Percentiles rank a stretch among this genome's conserved stretches.
These are phyloP conservation scores for Letharia lupina DNA, from an alignment of 495 filamentous ascomycete genomes.

Conservation along the genomic window DNA sequence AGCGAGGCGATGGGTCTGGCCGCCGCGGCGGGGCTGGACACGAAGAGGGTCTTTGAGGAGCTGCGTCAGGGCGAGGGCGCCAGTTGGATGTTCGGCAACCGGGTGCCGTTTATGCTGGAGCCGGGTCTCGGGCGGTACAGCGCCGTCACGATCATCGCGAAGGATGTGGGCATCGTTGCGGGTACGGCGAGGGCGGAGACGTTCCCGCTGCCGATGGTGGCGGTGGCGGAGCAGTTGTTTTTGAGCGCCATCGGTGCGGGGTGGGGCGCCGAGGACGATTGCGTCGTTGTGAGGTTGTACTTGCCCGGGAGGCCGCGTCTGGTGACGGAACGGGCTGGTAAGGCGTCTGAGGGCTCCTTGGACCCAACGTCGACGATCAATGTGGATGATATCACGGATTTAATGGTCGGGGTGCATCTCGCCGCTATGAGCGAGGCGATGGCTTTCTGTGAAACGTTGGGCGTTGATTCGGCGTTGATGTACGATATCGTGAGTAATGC, in stretches of 20 bases:
- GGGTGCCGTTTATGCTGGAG: slow-evolving; percentile 59
- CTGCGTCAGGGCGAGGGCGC: slow-evolving; percentile 53
- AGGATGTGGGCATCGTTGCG: slow-evolving; percentile 75
- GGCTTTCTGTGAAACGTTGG: slow-evolving; percentile 52
- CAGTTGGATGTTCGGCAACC: slow-evolving; percentile 80
- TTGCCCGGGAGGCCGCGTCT: slow-evolving; percentile 32
- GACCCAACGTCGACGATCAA: background rate
- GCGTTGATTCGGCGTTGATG: slow-evolving; percentile 57
- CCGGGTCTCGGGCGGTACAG: slow-evolving; percentile 43
- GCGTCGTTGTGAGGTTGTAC: slow-evolving; percentile 59
- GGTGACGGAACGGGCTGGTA: slow-evolving; percentile 31
- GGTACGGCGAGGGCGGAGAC: slow-evolving; percentile 49
- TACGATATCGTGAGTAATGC: slow-evolving; percentile 60
- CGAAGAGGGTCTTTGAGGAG: slow-evolving; percentile 44
- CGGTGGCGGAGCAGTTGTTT: slow-evolving; percentile 65
- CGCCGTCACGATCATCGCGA: slow-evolving; percentile 68
- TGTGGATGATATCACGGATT: slow-evolving; percentile 44
- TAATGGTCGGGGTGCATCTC: slow-evolving; percentile 58
- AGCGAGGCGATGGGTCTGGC: slow-evolving; percentile 71
- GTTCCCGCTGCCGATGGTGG: slow-evolving; percentile 63
- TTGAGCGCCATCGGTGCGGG: slow-evolving; percentile 49
- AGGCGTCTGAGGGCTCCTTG: slow-evolving; percentile 23
- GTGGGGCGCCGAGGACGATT: slow-evolving; percentile 60
- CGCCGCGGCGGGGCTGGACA: slow-evolving; percentile 57
- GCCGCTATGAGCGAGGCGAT: slow-evolving; percentile 58